These are phyloP conservation scores for Colletotrichum eleusines DNA, from an alignment of 2,329 filamentous ascomycete species.

Conservation along the genomic window DNA sequence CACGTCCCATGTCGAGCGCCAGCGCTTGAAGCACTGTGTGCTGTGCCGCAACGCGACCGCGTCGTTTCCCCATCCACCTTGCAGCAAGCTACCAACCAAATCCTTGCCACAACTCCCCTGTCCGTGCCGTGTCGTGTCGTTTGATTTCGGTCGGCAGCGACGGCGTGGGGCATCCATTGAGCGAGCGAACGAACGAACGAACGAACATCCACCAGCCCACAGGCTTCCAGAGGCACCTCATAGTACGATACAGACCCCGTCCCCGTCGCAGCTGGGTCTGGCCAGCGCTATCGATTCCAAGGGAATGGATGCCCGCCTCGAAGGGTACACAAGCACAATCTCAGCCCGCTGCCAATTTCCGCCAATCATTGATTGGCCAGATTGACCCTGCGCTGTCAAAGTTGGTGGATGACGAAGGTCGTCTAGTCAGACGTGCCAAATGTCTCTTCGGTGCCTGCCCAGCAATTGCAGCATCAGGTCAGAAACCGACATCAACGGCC, in stretches of 20 bases:
- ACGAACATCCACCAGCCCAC: constrained; percentile 24
- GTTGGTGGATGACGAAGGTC: constrained; percentile 24
- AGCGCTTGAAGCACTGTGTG: constrained; percentile 36
- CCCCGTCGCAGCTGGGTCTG: constrained; percentile 32
- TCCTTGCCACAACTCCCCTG: constrained; percentile 29
- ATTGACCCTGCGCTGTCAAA: constrained; percentile 18
- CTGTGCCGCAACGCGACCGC: constrained; percentile 38
- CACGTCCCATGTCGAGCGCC: constrained; percentile 36
- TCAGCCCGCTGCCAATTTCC: constrained; percentile 37
- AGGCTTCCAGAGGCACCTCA: constrained; percentile 12
- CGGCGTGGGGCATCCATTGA: constrained; percentile 32
- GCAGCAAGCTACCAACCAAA: constrained; percentile 32
- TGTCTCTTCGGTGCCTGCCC: constrained; percentile 10
- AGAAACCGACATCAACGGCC: constrained; percentile 44
- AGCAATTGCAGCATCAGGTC: background rate
- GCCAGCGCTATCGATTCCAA: constrained; percentile 40
- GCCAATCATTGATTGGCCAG: constrained; percentile 39
- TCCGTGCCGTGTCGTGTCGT: constrained; percentile 38
- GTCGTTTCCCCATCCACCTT: constrained; percentile 27
- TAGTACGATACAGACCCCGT: background rate
- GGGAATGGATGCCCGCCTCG: constrained; percentile 28
- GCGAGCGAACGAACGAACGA: constrained; percentile 31
- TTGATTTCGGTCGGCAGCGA: constrained; percentile 40
- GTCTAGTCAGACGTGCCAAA: constrained; percentile 22
- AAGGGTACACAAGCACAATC: constrained; percentile 22